Evolutionary conservation across 169 alveolate species (phyloP).

Genomic region (Cyclospora cayetanensis): DNA sequence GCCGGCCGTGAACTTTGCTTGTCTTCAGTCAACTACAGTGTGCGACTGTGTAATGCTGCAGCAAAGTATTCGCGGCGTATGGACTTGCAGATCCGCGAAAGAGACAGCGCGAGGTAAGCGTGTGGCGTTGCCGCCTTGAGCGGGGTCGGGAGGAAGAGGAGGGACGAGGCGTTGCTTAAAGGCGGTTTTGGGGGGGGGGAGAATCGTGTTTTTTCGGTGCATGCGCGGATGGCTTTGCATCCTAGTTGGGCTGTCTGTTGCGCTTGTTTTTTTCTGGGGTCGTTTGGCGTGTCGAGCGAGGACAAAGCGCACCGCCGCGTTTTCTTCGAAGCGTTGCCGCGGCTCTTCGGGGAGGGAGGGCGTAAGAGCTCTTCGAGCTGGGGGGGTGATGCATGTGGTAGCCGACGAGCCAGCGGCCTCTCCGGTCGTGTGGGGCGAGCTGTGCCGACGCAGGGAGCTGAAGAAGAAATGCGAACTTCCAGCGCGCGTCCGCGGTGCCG

Average conservation of each 20-base stretch:
- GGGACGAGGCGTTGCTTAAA: too few relatives aligned
- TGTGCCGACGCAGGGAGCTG: background rate
- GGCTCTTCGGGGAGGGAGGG: background rate
- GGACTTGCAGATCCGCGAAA: slow-evolving; percentile 64
- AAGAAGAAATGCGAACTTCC: background rate
- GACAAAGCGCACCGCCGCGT: too few relatives aligned
- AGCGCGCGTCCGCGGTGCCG: background rate
- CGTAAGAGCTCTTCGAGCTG: background rate
- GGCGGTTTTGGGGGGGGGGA: too few relatives aligned
- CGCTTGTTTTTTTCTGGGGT: background rate
- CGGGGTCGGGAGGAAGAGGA: too few relatives aligned
- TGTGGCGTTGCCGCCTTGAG: background rate
- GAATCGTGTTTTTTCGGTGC: too few relatives aligned
- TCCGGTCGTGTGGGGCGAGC: background rate
- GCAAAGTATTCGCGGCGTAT: slow-evolving; percentile 49
- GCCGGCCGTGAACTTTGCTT: background rate
- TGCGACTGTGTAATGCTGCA: background rate
- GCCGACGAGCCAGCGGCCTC: background rate
- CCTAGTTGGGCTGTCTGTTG: background rate
- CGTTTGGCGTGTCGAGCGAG: background rate
- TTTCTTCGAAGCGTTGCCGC: background rate
- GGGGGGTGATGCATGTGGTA: background rate
- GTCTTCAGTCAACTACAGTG: background rate
- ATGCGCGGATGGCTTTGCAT: background rate
- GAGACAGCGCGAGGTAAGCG: slow-evolving; percentile 55